Percentiles rank a stretch among this genome's conserved stretches.
Evolutionary conservation across 1,284 basidiomycete genomes (phyloP).

Genomic region (Rhodofomes roseus): DNA sequence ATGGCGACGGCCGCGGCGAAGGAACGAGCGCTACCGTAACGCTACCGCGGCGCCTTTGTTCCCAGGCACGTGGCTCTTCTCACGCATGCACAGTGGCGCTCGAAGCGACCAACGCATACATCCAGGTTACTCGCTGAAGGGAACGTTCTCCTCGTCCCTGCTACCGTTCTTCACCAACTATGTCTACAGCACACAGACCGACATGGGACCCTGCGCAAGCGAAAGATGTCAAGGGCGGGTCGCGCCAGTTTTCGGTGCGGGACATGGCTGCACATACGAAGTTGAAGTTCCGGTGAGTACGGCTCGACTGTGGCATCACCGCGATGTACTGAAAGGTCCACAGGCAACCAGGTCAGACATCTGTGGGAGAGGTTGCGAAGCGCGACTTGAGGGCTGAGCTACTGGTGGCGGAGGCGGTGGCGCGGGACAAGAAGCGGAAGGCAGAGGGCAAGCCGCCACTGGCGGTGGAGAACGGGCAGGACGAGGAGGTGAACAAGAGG

Average conservation of each 20-base stretch:
- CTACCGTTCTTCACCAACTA: constrained; percentile 19
- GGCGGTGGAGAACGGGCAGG: constrained; percentile 24
- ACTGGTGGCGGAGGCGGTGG: constrained; percentile 77
- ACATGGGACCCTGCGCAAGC: constrained; percentile 89
- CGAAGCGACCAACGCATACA: too few relatives aligned
- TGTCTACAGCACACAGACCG: constrained; percentile 86
- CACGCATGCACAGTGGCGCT: too few relatives aligned
- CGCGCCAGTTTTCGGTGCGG: constrained; percentile 83
- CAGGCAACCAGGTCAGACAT: constrained; percentile 85
- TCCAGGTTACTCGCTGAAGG: too few relatives aligned
- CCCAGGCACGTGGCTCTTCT: too few relatives aligned
- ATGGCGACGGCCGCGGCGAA: too few relatives aligned
- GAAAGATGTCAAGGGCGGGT: constrained; percentile 83
- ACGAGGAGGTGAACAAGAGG: constrained; percentile 29
- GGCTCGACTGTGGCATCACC: constrained; percentile 1
- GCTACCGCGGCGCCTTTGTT: too few relatives aligned
- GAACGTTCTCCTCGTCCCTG: too few relatives aligned
- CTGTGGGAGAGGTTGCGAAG: constrained; percentile 67
- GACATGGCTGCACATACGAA: constrained; percentile 94
- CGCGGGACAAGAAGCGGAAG: constrained; percentile 85
- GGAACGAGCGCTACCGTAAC: too few relatives aligned
- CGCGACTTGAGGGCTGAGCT: constrained; percentile 83
- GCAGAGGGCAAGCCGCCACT: constrained; percentile 62
- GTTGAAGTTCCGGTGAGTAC: constrained; percentile 79
- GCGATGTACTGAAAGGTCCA: not conserved